Evolutionary conservation across 164 flowering plant species (phyloP), one percentile per base, ranked within the genome.

Genomic region (Magnolia kwangsiensis): DNA sequence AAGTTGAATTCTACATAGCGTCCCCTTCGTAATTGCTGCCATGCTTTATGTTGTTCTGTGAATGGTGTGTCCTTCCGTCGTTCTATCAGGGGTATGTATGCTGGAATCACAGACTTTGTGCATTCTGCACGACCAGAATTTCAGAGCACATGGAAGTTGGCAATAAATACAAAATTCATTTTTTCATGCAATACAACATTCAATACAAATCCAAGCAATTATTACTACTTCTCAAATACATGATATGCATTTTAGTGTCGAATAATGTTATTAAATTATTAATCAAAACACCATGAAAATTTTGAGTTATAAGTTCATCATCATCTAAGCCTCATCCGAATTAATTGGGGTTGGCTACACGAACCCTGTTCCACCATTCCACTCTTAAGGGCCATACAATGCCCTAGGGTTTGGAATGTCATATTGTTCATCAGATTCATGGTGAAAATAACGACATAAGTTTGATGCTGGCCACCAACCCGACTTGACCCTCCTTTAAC

Each of bases 1-100:
- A 96, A 85, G 89, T 96, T 96, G 85, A 96, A 96, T 80, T 94
- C 98, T 10, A 94, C 97, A 76, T 96, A 94, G 74, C 97, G 97
- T 11, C 99, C 99, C 73, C 98, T 85, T 67, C 98, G 87, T 78
- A 96, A 75, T 78, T 94, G 98, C 81, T 96, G 99, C 98, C 99
- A 96, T 72, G 87, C 96, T 81, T 94, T 92, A 79, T 96, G 87
- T 61, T 71, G 78, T 2, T 81, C 81, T 0, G 91, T 91, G 69
- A 91, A 96, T 71, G 97, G 92, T 4, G 81, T 87, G 67, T 96
- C 92, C 76, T 91, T 94, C 74, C 98, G 86, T 79, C 74, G 74
- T 65, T 84, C 92, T 82, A 96, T 87, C 45, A 96, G 89, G 21
- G 99, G 99, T 63, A 94, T 76, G 83, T 96, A 96, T 59, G 99